phyloP scores from a whole-genome alignment of 331 rosid species.

The Quercus lobata region DNA sequence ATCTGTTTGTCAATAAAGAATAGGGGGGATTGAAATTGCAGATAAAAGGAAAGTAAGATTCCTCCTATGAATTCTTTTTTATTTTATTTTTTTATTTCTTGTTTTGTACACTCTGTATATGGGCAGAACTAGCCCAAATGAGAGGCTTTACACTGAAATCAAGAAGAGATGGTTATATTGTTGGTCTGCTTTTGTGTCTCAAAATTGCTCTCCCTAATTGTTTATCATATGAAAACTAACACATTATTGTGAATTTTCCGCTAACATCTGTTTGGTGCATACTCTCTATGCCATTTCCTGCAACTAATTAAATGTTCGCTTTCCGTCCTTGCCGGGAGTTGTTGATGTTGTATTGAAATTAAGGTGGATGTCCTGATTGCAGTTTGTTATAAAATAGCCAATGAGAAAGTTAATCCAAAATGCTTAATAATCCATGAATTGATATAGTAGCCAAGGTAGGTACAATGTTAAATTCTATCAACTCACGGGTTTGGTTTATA shows the following conservation, averaged over 20 bases:
- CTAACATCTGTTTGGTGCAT: background rate
- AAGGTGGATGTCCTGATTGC: too few relatives aligned
- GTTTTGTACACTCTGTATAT: conserved; percentile 7
- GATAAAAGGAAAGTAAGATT: conserved; percentile 24
- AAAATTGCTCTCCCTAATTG: background rate
- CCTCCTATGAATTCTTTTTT: background rate
- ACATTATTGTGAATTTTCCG: background rate
- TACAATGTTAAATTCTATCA: too few relatives aligned
- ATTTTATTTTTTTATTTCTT: background rate
- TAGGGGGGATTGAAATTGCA: conserved; percentile 13
- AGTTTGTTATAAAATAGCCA: too few relatives aligned
- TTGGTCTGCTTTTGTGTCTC: background rate
- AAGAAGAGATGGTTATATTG: conserved; percentile 13
- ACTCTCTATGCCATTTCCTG: background rate
- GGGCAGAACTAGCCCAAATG: conserved; percentile 5
- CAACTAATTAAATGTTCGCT: background rate
- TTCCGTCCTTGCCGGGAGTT: too few relatives aligned
- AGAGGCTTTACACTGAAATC: conserved; percentile 5
- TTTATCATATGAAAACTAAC: background rate
- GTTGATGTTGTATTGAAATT: too few relatives aligned
- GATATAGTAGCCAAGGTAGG: background rate
- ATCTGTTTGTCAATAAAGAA: conserved; percentile 17
- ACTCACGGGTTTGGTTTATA: too few relatives aligned
- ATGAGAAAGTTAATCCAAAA: background rate
- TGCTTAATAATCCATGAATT: background rate